Evolutionary conservation across 768 basidiomycete species (phyloP).

Genomic region (Trametes coccinea): DNA sequence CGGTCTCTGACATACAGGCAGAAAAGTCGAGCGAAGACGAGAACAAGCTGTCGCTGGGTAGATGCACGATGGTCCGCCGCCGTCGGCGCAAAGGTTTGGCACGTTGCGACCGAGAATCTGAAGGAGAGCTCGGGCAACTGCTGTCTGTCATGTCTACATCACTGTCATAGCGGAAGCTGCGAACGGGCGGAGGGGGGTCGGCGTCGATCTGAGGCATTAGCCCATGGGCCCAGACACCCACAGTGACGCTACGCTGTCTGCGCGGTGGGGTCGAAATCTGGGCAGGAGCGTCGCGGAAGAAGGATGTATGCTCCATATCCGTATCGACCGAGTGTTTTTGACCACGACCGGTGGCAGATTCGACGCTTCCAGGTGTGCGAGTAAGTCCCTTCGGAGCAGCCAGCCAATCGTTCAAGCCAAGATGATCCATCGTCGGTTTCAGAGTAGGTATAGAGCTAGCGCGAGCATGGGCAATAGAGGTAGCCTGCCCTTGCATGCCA

Average conservation of each 20-base stretch:
- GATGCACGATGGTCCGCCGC: slow-evolving; percentile 29
- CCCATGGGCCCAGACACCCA: slow-evolving; percentile 14
- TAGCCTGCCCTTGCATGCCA: background rate
- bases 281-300: slow-evolving; percentile 23
- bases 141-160: slow-evolving; percentile 21
- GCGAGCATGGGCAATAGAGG: slow-evolving; percentile 21
- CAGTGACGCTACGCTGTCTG: slow-evolving; percentile 19
- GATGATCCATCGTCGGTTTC: slow-evolving; percentile 18
- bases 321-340: slow-evolving; percentile 4
- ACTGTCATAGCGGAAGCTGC: slow-evolving; percentile 19
- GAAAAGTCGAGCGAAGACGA: slow-evolving; percentile 33
- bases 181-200: slow-evolving; percentile 18
- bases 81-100: slow-evolving; percentile 23
- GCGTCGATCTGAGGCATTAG: slow-evolving; percentile 20
- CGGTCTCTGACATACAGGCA: slow-evolving; percentile 20
- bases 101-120: background rate
- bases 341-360: slow-evolving; percentile 9
- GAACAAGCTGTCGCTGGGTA: slow-evolving; percentile 31
- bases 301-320: slow-evolving; percentile 22
- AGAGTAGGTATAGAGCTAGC: slow-evolving; percentile 29
- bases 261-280: slow-evolving; percentile 30
- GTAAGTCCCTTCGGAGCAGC: slow-evolving; percentile 31
- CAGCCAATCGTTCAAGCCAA: slow-evolving; percentile 31
- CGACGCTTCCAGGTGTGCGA: slow-evolving; percentile 19
- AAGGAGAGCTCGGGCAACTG: slow-evolving; percentile 13